Evolutionary conservation across 768 basidiomycete genomes (phyloP).

Genomic region (Hericium erinaceus): DNA sequence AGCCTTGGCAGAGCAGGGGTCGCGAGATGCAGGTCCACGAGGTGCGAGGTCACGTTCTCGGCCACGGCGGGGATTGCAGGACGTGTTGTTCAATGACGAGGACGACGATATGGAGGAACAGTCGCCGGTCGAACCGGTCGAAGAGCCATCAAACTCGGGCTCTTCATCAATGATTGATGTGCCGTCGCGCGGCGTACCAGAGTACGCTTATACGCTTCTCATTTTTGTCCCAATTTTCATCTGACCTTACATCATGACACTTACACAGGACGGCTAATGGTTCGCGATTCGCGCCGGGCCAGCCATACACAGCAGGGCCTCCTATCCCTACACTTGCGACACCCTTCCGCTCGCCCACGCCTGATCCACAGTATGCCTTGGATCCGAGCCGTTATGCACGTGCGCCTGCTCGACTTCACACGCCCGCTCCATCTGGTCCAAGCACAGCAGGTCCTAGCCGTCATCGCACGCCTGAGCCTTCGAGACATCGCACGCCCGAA

Average conservation of each 20-base stretch:
- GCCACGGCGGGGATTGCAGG: conserved; percentile 3
- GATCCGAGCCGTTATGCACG: background rate
- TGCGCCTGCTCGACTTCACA: conserved; percentile 3
- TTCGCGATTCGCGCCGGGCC: conserved; percentile 1
- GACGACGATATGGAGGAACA: background rate
- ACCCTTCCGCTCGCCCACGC: conserved; percentile 4
- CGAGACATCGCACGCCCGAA: conserved; percentile 1
- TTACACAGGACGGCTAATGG: conserved; percentile 1
- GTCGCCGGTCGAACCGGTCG: background rate
- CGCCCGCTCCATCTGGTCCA: background rate
- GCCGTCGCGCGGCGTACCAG: background rate
- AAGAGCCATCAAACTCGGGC: background rate
- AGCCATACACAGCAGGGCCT: conserved; percentile 3
- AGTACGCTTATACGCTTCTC: conserved; percentile 7
- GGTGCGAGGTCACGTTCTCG: conserved; percentile 1
- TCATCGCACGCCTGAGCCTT: background rate
- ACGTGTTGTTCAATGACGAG: conserved; percentile 2
- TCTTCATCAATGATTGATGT: conserved; percentile 3
- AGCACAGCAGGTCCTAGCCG: background rate
- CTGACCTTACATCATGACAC: background rate
- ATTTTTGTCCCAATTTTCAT: background rate
- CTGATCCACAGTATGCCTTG: background rate
- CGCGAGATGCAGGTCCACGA: background rate
- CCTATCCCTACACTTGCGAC: conserved; percentile 1
- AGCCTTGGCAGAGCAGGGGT: conserved; percentile 11